phyloP scores from a whole-genome alignment of 2,329 filamentous ascomycete genomes.

The Colletotrichum cordylinicola region DNA sequence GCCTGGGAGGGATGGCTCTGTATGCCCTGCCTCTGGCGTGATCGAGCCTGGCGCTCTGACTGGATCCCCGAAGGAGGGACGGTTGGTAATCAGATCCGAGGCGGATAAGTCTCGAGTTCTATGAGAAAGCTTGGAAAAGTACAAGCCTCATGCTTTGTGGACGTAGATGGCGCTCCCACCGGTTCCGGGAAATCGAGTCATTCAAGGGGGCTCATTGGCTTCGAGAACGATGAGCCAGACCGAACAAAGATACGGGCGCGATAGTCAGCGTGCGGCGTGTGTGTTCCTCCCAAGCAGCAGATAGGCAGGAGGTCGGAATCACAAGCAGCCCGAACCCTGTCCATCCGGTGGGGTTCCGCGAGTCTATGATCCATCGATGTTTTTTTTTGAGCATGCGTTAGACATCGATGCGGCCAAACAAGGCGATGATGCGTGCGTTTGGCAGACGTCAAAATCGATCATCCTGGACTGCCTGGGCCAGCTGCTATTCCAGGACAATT shows the following conservation, averaged over 20 bases:
- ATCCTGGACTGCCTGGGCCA: not conserved
- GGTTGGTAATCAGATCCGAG: constrained; percentile 20
- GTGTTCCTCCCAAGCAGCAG: not conserved
- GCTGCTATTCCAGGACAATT: not conserved
- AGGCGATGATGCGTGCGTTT: constrained; percentile 16
- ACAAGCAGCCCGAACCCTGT: constrained; percentile 17
- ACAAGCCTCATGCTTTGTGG: not conserved
- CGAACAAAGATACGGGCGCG: constrained; percentile 18
- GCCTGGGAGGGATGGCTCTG: constrained; percentile 17
- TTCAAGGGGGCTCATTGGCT: not conserved
- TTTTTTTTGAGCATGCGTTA: not conserved
- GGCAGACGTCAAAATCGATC: constrained; percentile 17
- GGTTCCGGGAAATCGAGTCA: constrained; percentile 9
- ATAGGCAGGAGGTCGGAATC: constrained; percentile 12
- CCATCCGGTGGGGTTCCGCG: constrained; percentile 12
- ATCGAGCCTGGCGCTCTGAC: constrained; percentile 13
- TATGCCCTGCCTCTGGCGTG: constrained; percentile 23
- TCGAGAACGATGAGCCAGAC: not conserved
- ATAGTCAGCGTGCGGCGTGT: not conserved
- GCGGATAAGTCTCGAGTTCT: not conserved
- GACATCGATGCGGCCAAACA: constrained; percentile 18
- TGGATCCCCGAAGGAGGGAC: not conserved
- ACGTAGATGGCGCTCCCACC: constrained; percentile 11
- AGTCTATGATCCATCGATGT: constrained; percentile 24
- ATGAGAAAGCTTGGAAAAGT: not conserved